Conservation (phyloP, 2,329 filamentous ascomycete species). For the Claviceps fusiformis region DNA sequence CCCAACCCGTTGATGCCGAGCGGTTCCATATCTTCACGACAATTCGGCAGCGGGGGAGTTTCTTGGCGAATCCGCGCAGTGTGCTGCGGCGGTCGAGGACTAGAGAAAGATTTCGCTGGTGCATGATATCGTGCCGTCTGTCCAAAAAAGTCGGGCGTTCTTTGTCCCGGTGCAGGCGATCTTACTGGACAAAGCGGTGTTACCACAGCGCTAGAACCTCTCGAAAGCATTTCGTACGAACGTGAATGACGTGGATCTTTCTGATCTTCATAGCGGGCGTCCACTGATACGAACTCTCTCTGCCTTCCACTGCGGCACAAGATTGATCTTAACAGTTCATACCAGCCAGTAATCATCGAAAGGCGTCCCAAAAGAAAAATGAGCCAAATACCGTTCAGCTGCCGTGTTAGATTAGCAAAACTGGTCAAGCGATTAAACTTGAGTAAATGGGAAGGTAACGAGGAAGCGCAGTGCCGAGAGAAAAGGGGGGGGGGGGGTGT, state of each 20-base stretch:
- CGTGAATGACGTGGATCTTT: conserved; percentile 37
- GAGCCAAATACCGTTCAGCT: conserved; percentile 77
- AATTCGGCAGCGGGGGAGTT: conserved; percentile 21
- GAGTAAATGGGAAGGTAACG: neutral
- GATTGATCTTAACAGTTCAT: conserved; percentile 42
- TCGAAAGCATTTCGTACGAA: conserved; percentile 71
- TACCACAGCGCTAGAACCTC: conserved; percentile 39
- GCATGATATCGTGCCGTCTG: conserved; percentile 40
- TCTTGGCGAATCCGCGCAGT: conserved; percentile 29
- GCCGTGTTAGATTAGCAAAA: conserved; percentile 12
- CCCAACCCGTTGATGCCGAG: conserved; percentile 41
- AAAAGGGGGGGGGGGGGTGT: neutral
- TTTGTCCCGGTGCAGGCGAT: conserved; percentile 24
- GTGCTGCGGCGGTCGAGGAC: conserved; percentile 33
- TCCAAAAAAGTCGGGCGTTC: conserved; percentile 43
- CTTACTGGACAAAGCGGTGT: conserved; percentile 33
- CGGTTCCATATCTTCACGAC: conserved; percentile 34
- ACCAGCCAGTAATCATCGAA: conserved; percentile 79
- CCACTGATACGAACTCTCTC: conserved; percentile 79
- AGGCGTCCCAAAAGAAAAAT: conserved; percentile 68
- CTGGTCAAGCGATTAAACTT: neutral
- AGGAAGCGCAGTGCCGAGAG: neutral
- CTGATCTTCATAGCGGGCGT: conserved; percentile 52
- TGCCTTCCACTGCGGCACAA: conserved; percentile 33
- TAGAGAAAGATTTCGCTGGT: conserved; percentile 42